Base-by-base conservation (phyloP, 805 yeast genomes). In the Brettanomyces naardenensis region DNA sequence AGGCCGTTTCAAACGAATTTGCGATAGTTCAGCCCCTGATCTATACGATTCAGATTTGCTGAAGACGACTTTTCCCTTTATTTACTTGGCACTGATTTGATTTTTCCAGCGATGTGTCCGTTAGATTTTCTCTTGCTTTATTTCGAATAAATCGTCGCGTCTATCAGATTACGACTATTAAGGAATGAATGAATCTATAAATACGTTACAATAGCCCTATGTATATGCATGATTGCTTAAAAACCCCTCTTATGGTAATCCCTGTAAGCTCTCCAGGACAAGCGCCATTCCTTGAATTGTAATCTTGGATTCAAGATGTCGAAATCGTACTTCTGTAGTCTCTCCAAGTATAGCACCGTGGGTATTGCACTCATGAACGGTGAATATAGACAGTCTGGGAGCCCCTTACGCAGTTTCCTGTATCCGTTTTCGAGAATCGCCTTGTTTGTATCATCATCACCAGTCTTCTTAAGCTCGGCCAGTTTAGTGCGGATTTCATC, bases 311-410 rank as follows among this genome's bases (percentile, higher is more conserved):
- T 54, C 34, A 71, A 59, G 4, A 83, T 45, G 52, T 85, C 84
- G 52, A 85, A 85, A 53, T 82, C 83, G 42, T 59, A 49, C 43
- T 66, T 69, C 51, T 86, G 81, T 36, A 85, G 64, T 40, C 66
- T 66, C 40, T 70, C 70, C 45, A 85, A 63, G 49, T 76, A 86
- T 28, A 81, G 66, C 14, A 71, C 57, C 0, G 82, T 68, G 0
- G 94, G 94, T 3, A 82, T 64, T 0, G 79, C 72, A 15, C 68
- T 61, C 85, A 85, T 71, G 42, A 74, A 69, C 2, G 94, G 90
- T 2, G 79, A 68, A 46, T 71, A 78, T 19, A 82, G 45, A 20
- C 78, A 79, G 49, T 81, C 89, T 0, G 84, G 81, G 4, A 78
- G 42, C 1, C 66, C 66, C 10, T 52, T 47, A 36, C 64, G 64